Conservation (phyloP, 257 asterid genomes). For the Primulina huaijiensis region DNA sequence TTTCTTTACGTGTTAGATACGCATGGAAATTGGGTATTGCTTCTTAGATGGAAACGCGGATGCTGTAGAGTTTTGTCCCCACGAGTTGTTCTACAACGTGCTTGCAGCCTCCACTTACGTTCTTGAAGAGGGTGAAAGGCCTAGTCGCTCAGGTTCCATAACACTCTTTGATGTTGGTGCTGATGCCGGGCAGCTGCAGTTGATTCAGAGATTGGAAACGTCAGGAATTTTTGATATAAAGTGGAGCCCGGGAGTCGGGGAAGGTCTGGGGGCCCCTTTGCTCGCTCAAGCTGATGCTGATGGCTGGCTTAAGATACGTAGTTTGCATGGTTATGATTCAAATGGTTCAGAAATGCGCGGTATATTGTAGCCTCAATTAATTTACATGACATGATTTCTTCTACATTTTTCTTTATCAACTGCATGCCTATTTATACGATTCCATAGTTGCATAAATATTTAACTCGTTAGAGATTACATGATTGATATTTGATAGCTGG, state of each 20-base stretch:
- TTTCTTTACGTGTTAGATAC: slow-evolving; percentile 23
- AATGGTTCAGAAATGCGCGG: slow-evolving; percentile 37
- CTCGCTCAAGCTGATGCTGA: slow-evolving; percentile 99
- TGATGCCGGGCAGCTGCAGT: slow-evolving; percentile 49
- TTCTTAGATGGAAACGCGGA: slow-evolving; percentile 84
- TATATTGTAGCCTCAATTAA: slow-evolving; percentile 21
- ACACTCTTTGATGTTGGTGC: slow-evolving; percentile 65
- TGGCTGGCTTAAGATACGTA: slow-evolving; percentile 62
- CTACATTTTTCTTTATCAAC: too few relatives aligned
- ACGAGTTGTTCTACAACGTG: slow-evolving; percentile 50
- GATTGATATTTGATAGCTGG: neutral
- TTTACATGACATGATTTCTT: neutral
- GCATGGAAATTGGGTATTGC: slow-evolving; percentile 67
- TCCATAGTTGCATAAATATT: too few relatives aligned
- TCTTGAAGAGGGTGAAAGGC: slow-evolving; percentile 78
- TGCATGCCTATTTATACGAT: too few relatives aligned
- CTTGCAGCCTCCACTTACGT: slow-evolving; percentile 94
- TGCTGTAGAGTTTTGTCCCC: slow-evolving; percentile 92
- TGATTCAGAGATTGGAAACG: slow-evolving; percentile 52
- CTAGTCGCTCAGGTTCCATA: slow-evolving; percentile 73
- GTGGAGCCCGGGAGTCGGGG: slow-evolving; percentile 57
- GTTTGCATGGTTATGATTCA: slow-evolving; percentile 37
- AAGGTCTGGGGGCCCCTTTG: slow-evolving; percentile 39
- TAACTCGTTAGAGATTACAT: neutral
- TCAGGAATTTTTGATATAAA: slow-evolving; percentile 83